Evolutionary conservation across 306 rosid species (phyloP), one percentile per base, ranked within the genome.

Genomic region (Argentina anserina): DNA sequence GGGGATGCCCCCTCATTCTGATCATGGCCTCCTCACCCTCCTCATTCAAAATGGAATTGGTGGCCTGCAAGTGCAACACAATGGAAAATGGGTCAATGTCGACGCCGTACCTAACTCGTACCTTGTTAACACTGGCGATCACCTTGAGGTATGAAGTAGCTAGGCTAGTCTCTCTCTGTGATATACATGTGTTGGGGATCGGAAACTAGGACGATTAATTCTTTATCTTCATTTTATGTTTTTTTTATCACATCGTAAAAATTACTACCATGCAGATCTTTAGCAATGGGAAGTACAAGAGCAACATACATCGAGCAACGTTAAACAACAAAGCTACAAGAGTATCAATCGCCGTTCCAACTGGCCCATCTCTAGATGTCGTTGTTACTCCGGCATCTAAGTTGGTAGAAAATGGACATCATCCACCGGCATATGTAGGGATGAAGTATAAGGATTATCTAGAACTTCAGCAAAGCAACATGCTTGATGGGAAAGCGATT

Each of bases 1-100:
- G 81, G 93, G 96, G 41, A 70, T 90, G 75, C 93, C 90, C 8
- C 86, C 91, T 29, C 96, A 90, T 85, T 84, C 91, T 5, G 96
- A 90, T 65, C 88, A 83, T 15, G 91, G 85, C 80, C 82, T 88
- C 52, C 59, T 90, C 52, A 86, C 86, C 72, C 62, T 85, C 28
- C 82, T 88, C 46, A 64, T 74, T 12, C 87, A 86, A 47, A 90
- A 88, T 40, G 96, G 87, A 7, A 71, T 90, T 41, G 53, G 69
- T 65, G 91, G 91, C 69, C 90, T 90, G 72, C 96, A 90, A 84
- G 72, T 86, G 14, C 82, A 76, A 61, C 90, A 83, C 73, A 80
- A 86, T 33, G 84, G 76, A 20, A 88, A 80, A 34, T 88, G 91
- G 91, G 80, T 90, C 77, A 81, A 81, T 66, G 90, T 88, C 39